Evolutionary conservation across 306 rosid species (phyloP), one percentile per base, ranked within the genome.

Genomic region (Vigna unguiculata): DNA sequence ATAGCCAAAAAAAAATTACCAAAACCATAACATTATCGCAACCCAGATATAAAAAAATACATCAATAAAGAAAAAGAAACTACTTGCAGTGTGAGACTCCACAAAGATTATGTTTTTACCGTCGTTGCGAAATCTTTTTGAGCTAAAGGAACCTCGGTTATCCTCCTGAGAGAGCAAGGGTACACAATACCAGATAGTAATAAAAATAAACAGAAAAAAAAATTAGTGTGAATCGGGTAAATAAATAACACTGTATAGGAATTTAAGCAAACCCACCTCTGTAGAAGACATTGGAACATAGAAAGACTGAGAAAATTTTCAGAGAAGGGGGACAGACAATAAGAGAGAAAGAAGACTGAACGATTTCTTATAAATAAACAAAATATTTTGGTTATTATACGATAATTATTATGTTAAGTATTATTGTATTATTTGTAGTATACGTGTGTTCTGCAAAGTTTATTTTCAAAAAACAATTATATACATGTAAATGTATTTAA

Each of bases 101-200:
- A 60, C 17, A 30, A 16, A 16, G 7, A 60, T 60, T 30, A 16
- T 16, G 16, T 60, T 0, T 59, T 30, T 60, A 60, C 67, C 67
- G 14, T 60, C 67, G 67, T 60, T 60, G 34, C 67, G 67, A 60
- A 60, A 7, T 12, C 67, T 60, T 60, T 60, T 60, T 32, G 67
- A 30, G 34, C 67, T 21, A 30, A n/a, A 4, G 3, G 67, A 60
- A 32, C 67, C 67, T 60, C 7, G 45, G 34, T 32, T 30, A 16
- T 60, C 17, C 6, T 28, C 67, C 67, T 60, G 45, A 28, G 45
- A 28, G 41, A 59, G 6, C 41, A 60, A 60, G 67, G 43, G 10
- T 28, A 30, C 43, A 16, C 21, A 32, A 60, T 15, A 60, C 14
- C 45, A 60, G 13, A 60, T 16, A 60, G 22, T 60, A 8, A 32